Conservation (phyloP, 495 filamentous ascomycete species). For the Hypoxylon intermedium region DNA sequence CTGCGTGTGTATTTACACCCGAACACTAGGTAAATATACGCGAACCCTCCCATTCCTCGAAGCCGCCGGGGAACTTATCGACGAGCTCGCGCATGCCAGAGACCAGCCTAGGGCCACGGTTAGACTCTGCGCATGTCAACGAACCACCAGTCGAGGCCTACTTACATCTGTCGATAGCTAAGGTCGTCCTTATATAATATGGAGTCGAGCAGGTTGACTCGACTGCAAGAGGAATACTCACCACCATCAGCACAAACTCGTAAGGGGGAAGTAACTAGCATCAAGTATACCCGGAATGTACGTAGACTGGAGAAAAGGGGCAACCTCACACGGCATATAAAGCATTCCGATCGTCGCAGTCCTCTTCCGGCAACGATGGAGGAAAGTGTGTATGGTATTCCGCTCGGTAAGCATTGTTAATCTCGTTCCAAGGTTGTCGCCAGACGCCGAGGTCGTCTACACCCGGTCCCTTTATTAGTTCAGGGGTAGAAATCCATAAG, state of each 20-base stretch:
- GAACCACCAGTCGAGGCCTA: not conserved
- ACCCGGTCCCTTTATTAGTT: constrained; percentile 1
- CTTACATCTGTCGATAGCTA: constrained; percentile 30
- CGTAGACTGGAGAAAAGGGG: not conserved
- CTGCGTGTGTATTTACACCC: too few relatives aligned
- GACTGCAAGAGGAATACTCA: constrained; percentile 6
- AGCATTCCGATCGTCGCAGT: constrained; percentile 42
- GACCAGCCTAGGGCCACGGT: constrained; percentile 17
- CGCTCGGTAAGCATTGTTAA: constrained; percentile 17
- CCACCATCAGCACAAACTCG: not conserved
- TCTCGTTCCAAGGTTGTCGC: constrained; percentile 33
- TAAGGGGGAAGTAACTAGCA: not conserved
- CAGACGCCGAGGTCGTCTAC: constrained; percentile 34
- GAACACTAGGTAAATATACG: too few relatives aligned
- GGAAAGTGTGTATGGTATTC: constrained; percentile 35
- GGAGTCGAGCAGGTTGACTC: constrained; percentile 33
- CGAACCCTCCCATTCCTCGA: constrained; percentile 21
- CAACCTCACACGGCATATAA: constrained; percentile 37
- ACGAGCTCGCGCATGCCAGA: constrained; percentile 31
- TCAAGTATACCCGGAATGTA: too few relatives aligned
- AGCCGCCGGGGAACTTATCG: constrained; percentile 28
- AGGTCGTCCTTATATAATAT: constrained; percentile 33
- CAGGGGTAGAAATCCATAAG: too few relatives aligned
- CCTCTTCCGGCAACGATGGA: constrained; percentile 34
- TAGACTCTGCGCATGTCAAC: not conserved